Conservation (phyloP, 306 rosid genomes). For the Astragalus glycyphyllos region DNA sequence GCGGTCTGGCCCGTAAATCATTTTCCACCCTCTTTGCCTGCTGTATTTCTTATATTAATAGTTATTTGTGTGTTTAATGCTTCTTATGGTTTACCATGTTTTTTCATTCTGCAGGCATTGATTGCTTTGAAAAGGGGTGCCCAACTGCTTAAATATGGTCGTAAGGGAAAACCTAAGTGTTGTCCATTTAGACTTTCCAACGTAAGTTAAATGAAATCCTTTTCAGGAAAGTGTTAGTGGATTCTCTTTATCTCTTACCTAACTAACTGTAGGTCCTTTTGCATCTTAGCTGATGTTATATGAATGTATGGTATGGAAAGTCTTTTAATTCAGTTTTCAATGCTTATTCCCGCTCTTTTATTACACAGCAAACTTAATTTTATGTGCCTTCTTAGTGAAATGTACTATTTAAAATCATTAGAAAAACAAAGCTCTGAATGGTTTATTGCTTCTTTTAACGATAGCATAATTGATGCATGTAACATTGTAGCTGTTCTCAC, state of each 20-base stretch:
- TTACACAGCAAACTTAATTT: constrained; percentile 5
- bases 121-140: constrained; percentile 93
- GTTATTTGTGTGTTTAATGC: constrained; percentile 18
- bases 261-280: constrained; percentile 14
- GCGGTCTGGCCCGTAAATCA: constrained; percentile 5
- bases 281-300: constrained; percentile 33
- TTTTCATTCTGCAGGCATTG: constrained; percentile 69
- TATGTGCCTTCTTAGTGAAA: background rate
- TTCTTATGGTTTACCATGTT: constrained; percentile 39
- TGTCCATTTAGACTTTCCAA: constrained; percentile 91
- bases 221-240: constrained; percentile 24
- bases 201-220: constrained; percentile 60
- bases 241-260: constrained; percentile 24
- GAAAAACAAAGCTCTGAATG: constrained; percentile 9
- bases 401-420: constrained; percentile 19
- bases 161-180: constrained; percentile 97
- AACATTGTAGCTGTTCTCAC: constrained; percentile 10
- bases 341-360: constrained; percentile 11
- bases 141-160: constrained; percentile 95
- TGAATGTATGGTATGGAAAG: constrained; percentile 7
- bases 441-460: background rate
- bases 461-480: constrained; percentile 1
- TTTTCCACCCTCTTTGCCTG: constrained; percentile 21
- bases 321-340: constrained; percentile 20
- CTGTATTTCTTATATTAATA: constrained; percentile 3